A percentile compares a stretch with the other conserved stretches of the same genome.
These are phyloP conservation scores for Coniosporium tulheliwenetii DNA, from an alignment of 2,329 filamentous ascomycete species.

Conservation along the genomic window DNA sequence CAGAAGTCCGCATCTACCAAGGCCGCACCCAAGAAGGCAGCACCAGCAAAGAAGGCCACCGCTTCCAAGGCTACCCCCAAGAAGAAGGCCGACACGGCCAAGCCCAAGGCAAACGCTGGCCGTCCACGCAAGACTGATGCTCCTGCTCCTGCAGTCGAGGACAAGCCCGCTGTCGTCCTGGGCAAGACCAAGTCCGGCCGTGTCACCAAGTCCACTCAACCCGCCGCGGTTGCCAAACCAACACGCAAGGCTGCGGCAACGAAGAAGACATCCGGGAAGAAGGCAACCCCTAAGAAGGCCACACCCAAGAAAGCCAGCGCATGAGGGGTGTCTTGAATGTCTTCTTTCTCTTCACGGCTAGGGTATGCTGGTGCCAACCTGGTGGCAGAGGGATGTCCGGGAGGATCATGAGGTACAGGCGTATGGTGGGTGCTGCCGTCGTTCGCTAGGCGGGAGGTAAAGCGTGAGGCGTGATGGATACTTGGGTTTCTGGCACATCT, in stretches of 20 bases:
- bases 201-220: slow-evolving; percentile 54
- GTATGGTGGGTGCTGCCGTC: no score
- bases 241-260: slow-evolving; percentile 14
- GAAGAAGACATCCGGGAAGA: slow-evolving; percentile 29
- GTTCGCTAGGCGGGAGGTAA: no score
- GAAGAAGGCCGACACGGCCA: slow-evolving; percentile 15
- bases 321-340: no score
- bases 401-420: no score
- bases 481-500: no score
- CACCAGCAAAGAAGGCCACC: slow-evolving; percentile 15
- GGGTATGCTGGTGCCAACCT: no score
- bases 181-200: slow-evolving; percentile 78
- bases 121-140: slow-evolving; percentile 26
- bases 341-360: no score
- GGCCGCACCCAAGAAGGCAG: slow-evolving; percentile 38
- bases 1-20: slow-evolving; percentile 35
- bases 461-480: no score
- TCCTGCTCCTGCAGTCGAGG: slow-evolving; percentile 45
- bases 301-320: slow-evolving; percentile 13
- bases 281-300: slow-evolving; percentile 31
- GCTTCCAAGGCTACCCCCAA: slow-evolving; percentile 23
- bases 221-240: slow-evolving; percentile 20
- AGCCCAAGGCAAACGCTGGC: slow-evolving; percentile 30
- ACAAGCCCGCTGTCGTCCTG: slow-evolving; percentile 46
- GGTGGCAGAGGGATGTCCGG: no score